These are phyloP conservation scores for Monilinia laxa DNA, from an alignment of 2,329 filamentous ascomycete species.

Conservation along the genomic window DNA sequence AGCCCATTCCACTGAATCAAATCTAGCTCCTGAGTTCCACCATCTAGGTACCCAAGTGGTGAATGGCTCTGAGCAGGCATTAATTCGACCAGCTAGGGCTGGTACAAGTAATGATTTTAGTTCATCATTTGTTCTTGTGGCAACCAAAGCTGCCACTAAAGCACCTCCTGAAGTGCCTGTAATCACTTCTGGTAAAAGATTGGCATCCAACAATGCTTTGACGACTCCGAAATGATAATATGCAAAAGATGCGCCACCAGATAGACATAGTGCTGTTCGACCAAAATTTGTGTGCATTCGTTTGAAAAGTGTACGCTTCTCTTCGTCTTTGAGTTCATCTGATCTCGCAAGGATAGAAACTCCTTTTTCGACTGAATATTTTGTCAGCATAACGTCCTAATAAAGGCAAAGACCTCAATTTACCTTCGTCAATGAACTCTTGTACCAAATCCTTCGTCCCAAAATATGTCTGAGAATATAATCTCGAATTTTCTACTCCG, in stretches of 20 bases:
- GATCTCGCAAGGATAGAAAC: constrained; percentile 69
- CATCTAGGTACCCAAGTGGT: constrained; percentile 76
- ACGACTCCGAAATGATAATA: constrained; percentile 97
- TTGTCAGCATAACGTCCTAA: constrained; percentile 21
- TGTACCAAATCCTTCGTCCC: constrained; percentile 96
- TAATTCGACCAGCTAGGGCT: constrained; percentile 29
- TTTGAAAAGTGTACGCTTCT: constrained; percentile 82
- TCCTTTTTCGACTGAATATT: constrained; percentile 56
- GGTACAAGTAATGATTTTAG: constrained; percentile 70
- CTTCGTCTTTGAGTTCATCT: constrained; percentile 64
- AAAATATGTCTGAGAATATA: constrained; percentile 98
- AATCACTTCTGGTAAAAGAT: constrained; percentile 86
- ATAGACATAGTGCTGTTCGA: constrained; percentile 87
- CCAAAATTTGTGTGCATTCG: constrained; percentile 88
- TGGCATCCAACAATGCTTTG: constrained; percentile 82
- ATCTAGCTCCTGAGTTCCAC: constrained; percentile 90
- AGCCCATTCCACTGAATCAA: constrained; percentile 93
- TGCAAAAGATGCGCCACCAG: constrained; percentile 89
- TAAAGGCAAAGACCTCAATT: constrained; percentile 34
- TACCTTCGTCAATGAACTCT: constrained; percentile 81
- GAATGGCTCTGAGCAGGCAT: constrained; percentile 61
- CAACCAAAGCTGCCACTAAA: constrained; percentile 80
- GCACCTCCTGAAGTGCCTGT: constrained; percentile 95
- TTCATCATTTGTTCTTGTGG: constrained; percentile 89
- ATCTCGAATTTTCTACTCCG: constrained; percentile 84